These are phyloP conservation scores for Talaromyces sp. DNA, from an alignment of 2,329 filamentous ascomycete species.

Conservation along the genomic window DNA sequence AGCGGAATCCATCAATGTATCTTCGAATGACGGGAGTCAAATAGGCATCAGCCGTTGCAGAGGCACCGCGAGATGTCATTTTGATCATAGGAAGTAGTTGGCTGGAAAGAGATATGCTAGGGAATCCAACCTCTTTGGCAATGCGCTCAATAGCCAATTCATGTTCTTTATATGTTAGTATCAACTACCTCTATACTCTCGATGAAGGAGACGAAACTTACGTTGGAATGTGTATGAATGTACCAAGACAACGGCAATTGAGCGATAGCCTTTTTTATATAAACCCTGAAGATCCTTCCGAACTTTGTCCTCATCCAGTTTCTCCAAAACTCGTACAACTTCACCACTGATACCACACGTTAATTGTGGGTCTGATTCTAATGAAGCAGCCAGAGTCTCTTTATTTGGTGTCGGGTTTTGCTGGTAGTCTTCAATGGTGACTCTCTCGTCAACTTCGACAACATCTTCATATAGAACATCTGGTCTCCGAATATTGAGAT, in stretches of 20 bases:
- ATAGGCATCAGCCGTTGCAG: conserved; percentile 72
- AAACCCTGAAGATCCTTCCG: conserved; percentile 59
- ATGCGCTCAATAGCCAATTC: conserved; percentile 71
- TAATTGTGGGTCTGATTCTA: conserved; percentile 23
- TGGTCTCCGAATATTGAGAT: conserved; percentile 76
- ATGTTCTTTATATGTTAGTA: conserved; percentile 52
- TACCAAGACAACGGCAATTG: conserved; percentile 57
- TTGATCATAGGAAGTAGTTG: conserved; percentile 80
- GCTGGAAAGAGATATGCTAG: conserved; percentile 67
- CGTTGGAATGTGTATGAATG: conserved; percentile 78
- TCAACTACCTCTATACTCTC: neutral
- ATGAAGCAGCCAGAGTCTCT: conserved; percentile 20
- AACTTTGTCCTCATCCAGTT: conserved; percentile 53
- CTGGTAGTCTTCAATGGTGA: conserved; percentile 46
- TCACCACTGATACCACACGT: conserved; percentile 57
- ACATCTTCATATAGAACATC: conserved; percentile 46
- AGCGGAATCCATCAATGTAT: conserved; percentile 55
- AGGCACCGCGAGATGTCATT: conserved; percentile 67
- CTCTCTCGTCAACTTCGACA: conserved; percentile 37
- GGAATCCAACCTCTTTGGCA: conserved; percentile 72
- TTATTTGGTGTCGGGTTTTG: conserved; percentile 26
- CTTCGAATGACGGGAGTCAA: conserved; percentile 70
- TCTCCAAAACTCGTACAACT: conserved; percentile 63
- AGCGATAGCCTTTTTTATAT: conserved; percentile 34
- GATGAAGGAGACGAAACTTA: neutral